Conservation (phyloP, 345 rosid species). For the Salix dunnii region DNA sequence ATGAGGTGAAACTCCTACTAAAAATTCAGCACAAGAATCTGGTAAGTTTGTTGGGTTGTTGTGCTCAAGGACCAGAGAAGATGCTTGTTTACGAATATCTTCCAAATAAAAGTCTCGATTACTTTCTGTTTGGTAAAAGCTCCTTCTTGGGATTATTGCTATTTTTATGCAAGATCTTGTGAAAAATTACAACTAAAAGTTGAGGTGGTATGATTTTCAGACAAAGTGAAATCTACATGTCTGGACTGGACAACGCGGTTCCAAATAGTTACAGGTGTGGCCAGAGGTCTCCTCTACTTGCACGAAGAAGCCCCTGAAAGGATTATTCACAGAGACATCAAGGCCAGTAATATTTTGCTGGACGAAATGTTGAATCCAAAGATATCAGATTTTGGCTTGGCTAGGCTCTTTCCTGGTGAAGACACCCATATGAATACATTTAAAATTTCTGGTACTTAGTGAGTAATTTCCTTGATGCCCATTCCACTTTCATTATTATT, state of each 20-base stretch:
- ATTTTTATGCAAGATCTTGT: not conserved
- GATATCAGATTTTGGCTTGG: constrained; percentile 36
- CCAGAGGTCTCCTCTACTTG: constrained; percentile 30
- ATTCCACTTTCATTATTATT: not conserved
- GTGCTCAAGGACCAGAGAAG: constrained; percentile 30
- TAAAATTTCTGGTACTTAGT: constrained; percentile 78
- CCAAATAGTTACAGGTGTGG: constrained; percentile 24
- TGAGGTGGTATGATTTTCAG: constrained; percentile 5
- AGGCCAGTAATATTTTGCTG: constrained; percentile 31
- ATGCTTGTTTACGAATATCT: constrained; percentile 37
- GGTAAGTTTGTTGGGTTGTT: constrained; percentile 30
- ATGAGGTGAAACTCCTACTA: constrained; percentile 29
- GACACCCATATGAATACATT: constrained; percentile 74
- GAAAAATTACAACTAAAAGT: not conserved
- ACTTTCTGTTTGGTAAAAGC: constrained; percentile 25
- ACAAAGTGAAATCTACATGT: constrained; percentile 12
- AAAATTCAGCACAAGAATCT: constrained; percentile 29
- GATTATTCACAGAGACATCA: constrained; percentile 33
- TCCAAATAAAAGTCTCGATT: constrained; percentile 35
- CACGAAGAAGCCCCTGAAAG: constrained; percentile 35
- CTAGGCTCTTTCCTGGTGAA: constrained; percentile 59
- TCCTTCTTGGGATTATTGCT: not conserved
- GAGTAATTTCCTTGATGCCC: constrained; percentile 38
- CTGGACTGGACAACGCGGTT: constrained; percentile 28
- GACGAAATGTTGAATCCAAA: constrained; percentile 28